Evolutionary conservation across 352 stramenopile genomes (phyloP), one percentile per base, ranked within the genome.

Genomic region (Pythium coloratum): DNA sequence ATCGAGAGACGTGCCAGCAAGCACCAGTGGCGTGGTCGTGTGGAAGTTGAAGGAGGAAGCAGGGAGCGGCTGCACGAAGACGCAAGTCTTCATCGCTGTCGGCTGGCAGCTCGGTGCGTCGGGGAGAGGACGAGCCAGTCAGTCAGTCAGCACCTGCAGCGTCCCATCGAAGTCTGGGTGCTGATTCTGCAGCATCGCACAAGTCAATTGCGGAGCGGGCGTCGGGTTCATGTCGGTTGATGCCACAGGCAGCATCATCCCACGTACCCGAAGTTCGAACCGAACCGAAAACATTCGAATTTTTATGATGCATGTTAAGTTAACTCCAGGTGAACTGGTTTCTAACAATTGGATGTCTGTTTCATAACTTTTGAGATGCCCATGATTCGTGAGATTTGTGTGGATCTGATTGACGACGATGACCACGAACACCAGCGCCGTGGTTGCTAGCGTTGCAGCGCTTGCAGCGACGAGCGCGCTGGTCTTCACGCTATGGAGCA

Each of bases 401-500:
- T 30, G 28, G 28, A 30, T 30, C 28, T 30, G 28, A 30, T 55
- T 16, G 28, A 56, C 6, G 30, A 58, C 1, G 34, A 24, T 46
- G 40, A 57, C 77, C 20, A 73, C 70, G 46, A 61, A 59, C 26
- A 44, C 82, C 30, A 68, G 63, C 34, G 62, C 75, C 20, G 69
- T 69, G 10, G 62, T 77, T 18, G 36, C 49, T 16, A 40, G 71
- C 65, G 66, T 66, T 7, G 55, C 47, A 8, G 64, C 64, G 51
- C 44, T 75, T 36, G 62, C 38, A 5, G 55, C 63, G 34, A 66
- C 69, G 16, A 7, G 38, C 34, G 69, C 59, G 55, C 59, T 85
- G n/a, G 54, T 69, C 26, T 74, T 72, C 18, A 74, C 72, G 26
- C 70, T 89, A 6, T 76, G 69, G 62, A 63, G 66, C 14, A 69